These are phyloP conservation scores for Clonostachys rosea DNA, from an alignment of 2,329 filamentous ascomycete genomes.

Conservation along the genomic window DNA sequence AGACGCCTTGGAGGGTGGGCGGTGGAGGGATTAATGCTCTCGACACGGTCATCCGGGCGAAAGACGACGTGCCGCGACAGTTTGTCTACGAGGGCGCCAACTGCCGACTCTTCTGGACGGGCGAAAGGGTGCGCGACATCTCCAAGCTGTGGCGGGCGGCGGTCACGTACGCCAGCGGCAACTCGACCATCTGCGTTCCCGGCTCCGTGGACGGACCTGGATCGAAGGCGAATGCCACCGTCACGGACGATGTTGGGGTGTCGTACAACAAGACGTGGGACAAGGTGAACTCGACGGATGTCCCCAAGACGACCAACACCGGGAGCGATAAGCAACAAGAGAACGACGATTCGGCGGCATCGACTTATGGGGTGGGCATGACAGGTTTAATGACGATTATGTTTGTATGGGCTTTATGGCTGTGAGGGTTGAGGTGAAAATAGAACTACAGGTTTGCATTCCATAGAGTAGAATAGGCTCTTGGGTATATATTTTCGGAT, in stretches of 20 bases:
- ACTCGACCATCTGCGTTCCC: neutral
- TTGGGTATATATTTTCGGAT: too few species aligned
- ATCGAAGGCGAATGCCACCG: neutral
- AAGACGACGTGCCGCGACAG: neutral
- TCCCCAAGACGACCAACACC: neutral
- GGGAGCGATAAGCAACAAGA: neutral
- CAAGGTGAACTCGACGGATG: neutral
- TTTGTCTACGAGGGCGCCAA: conserved; percentile 1
- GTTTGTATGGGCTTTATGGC: too few species aligned
- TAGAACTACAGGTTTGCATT: too few species aligned
- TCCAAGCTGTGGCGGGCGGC: neutral
- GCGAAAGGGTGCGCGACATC: neutral
- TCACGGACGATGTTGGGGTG: neutral
- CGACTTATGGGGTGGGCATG: too few species aligned
- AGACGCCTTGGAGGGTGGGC: neutral
- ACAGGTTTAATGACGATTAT: too few species aligned
- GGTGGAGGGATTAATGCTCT: too few species aligned
- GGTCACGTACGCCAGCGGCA: neutral
- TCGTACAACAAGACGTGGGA: neutral
- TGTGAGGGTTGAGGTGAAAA: too few species aligned
- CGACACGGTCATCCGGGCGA: too few species aligned
- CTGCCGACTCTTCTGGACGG: conserved; percentile 1
- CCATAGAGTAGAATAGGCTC: too few species aligned
- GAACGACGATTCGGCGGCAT: too few species aligned
- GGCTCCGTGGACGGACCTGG: neutral